Base-by-base conservation (phyloP, 2,329 filamentous ascomycete species). In the Didymellaceae sp. region DNA sequence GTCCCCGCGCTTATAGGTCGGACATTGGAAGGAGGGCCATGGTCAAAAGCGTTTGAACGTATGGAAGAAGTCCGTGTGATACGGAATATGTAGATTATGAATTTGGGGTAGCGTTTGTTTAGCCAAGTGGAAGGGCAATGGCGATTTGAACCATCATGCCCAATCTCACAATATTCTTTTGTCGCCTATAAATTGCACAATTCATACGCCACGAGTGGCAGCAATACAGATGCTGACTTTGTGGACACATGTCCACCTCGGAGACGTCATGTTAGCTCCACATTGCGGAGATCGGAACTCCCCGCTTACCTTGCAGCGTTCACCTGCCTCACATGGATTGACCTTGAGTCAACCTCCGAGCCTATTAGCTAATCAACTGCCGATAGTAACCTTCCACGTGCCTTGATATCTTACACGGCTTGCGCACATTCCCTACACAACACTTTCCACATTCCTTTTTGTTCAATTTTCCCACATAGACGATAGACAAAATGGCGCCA, bases 401-500 rank as follows among this genome's bases (percentile, higher is more conserved):
- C 38, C n/a, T 52, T 9, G 22, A 17, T 24, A 33, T 26, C n/a
- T 37, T 28, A 34, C 45, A 13, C 16, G 20, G 47, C 31, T 38
- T 51, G 31, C 33, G 35, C n/a, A 41, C 48, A 25, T 52, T 14
- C 40, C 37, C 44, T 37, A n/a, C n/a, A 45, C 37, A 43, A 45
- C 34, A 5, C 28, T 35, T 34, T 39, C 45, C 31, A 46, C 35
- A 33, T 52, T 42, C 47, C 34, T 22, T 45, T 26, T 31, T 17
- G 17, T 16, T 13, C 5, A 13, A 24, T 31, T 28, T 34, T 30
- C 16, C 37, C 1, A 26, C 35, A 35, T 35, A 25, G 26, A 40
- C 38, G 31, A 20, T 26, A 47, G 24, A 41, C 22, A 70, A 41
- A 10, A 78, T 79, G 75, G 67, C 74, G 2, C 72, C 75, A 4